Percentiles rank a stretch among this genome's conserved stretches.
These are phyloP conservation scores for Helotiales sp. DNA, from an alignment of 2,329 filamentous ascomycete genomes.

Conservation along the genomic window DNA sequence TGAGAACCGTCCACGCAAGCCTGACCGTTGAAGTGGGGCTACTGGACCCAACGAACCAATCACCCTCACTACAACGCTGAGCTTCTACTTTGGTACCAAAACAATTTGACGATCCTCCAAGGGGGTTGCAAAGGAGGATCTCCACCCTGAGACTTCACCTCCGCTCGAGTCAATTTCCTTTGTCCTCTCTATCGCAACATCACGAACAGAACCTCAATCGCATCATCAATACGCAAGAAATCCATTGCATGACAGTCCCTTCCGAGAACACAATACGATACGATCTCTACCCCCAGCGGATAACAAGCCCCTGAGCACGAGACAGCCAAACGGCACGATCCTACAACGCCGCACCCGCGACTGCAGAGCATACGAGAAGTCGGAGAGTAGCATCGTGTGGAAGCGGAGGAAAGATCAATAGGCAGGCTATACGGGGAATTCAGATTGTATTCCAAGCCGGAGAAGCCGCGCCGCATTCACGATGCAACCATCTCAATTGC, in stretches of 20 bases:
- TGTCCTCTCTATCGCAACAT: background rate
- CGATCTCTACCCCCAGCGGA: background rate
- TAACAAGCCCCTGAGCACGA: background rate
- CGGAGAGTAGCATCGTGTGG: background rate
- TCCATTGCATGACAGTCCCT: background rate
- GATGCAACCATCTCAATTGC: background rate
- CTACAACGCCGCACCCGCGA: background rate
- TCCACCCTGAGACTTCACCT: background rate
- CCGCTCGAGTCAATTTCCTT: background rate
- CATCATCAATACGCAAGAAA: background rate
- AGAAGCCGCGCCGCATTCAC: background rate
- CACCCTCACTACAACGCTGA: background rate
- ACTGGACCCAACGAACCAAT: background rate
- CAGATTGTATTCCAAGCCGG: background rate
- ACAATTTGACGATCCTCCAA: background rate
- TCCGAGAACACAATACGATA: background rate
- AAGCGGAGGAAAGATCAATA: background rate
- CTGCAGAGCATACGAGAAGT: background rate
- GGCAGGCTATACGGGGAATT: background rate
- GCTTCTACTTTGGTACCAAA: background rate
- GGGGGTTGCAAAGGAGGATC: background rate
- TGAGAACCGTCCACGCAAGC: background rate
- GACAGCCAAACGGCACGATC: background rate
- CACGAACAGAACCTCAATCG: background rate
- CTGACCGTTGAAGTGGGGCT: background rate